Evolutionary conservation across 1,284 basidiomycete genomes (phyloP), one percentile per base, ranked within the genome.

Genomic region (Xanthoconium separans): DNA sequence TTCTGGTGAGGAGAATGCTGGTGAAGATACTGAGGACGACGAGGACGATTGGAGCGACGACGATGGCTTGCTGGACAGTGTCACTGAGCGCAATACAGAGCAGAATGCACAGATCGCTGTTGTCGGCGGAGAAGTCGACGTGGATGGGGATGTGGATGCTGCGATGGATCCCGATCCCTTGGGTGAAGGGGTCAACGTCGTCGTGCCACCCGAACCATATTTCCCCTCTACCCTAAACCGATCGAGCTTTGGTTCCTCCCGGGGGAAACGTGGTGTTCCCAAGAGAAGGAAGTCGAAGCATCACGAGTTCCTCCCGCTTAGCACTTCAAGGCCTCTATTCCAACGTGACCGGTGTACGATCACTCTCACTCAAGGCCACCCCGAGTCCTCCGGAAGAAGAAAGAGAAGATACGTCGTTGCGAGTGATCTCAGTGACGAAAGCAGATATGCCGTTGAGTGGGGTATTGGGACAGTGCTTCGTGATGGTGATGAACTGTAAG

Each of bases 401-500:
- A 76, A 73, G 56, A 84, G 85, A 63, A 80, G 81, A 43, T 99
- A 98, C 70, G 79, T 98, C 7, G 89, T 98, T 18, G 91, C 93
- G 3, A 96, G 93, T 65, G 96, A 99, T 78, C 71, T 98, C 63
- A 94, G 91, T 59, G 91, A 97, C 62, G 95, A 97, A 75, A 88
- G 85, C 71, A 79, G 89, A 36, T 97, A 93, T 71, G 94, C 95
- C 0, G 83, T 96, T 8, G 93, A 96, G 69, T 96, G 94, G 93
- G 94, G 91, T 1, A 95, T 98, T 57, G 96, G 96, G 6, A 98
- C 96, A 0, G 96, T 98, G 0, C 75, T 98, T 56, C 78, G 95
- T 58, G 95, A 98, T 70, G 96, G 96, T 1, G 96, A 99, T 68
- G 91, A 95, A 72, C 75, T 95, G 85, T 81, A 55, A 55, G 77